Evolutionary conservation across 345 rosid genomes (phyloP), one percentile per base, ranked within the genome.

Genomic region (Xanthoceras sorbifolium): DNA sequence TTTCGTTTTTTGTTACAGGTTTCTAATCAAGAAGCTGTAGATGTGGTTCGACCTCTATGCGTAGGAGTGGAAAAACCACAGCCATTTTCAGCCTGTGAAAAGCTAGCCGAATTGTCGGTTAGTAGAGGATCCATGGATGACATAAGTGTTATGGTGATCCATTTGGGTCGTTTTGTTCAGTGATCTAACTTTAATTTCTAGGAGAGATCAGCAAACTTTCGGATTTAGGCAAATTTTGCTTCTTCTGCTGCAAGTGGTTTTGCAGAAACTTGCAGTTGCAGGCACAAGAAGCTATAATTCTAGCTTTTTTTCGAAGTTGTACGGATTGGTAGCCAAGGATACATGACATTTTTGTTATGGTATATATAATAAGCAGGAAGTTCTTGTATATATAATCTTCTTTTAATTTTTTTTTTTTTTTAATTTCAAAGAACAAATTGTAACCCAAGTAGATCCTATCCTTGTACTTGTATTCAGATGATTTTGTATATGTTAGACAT

Each of bases 1-100:
- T 40, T 60, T 28, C 9, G n/a, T 72, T 11, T 38, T 38, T 48
- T 40, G 12, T 38, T 63, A 9, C 86, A 90, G 94, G 92, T 94
- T 61, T 83, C 85, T 4, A 89, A 90, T 80, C 95, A 94, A 82
- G 98, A 93, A 80, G 98, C 97, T 20, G 89, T 94, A n/a, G 91
- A 93, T 69, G 64, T 86, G 29, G 91, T 86, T 57, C 94, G 92
- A 12, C 81, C 91, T 1, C 69, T 85, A 6, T 88, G 80, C 7
- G 5, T 84, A 1, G 97, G 85, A 67, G 73, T 62, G 1, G 85
- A 83, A 22, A 80, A 85, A 64, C 82, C 89, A 20, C 83, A 84
- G 17, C 74, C 81, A 72, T 75, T 78, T 63, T 70, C 38, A 3
- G 97, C 98, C 0, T 91, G 94, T 77, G 90, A 87, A 82, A 81